Conservation (phyloP, 495 filamentous ascomycete species). For the Tuber melanosporum region DNA sequence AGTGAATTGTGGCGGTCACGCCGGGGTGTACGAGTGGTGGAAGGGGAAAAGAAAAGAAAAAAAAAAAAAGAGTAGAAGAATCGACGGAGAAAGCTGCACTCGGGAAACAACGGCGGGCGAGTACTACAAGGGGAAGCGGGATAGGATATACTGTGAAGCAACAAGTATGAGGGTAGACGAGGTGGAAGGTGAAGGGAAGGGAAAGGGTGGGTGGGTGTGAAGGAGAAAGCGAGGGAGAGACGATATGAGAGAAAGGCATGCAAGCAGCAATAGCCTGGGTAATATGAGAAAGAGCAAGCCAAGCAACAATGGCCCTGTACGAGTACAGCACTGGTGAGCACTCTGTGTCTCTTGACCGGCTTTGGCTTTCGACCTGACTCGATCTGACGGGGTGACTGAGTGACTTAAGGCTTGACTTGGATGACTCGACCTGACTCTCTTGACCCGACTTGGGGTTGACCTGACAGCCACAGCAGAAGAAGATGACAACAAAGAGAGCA, state of each 20-base stretch:
- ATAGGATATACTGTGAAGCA: background rate
- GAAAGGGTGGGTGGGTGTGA: constrained; percentile 24
- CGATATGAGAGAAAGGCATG: constrained; percentile 22
- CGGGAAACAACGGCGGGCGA: constrained; percentile 3
- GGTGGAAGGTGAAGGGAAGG: background rate
- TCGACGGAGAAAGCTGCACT: constrained; percentile 14
- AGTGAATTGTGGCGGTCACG: constrained; percentile 35
- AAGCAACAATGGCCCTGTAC: background rate
- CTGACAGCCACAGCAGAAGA: constrained; percentile 23
- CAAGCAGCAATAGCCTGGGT: constrained; percentile 21
- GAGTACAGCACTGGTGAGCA: background rate
- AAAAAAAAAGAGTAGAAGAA: constrained; percentile 9
- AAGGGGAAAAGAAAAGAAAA: constrained; percentile 7
- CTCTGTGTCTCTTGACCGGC: background rate
- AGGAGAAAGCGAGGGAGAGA: constrained; percentile 21
- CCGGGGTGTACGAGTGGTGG: constrained; percentile 26
- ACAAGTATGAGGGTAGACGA: background rate
- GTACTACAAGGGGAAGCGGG: background rate
- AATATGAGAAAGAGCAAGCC: constrained; percentile 6
- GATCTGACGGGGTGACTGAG: background rate
- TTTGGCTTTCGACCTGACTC: background rate
- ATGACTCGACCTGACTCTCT: background rate
- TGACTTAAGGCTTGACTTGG: background rate
- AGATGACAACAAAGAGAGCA: constrained; percentile 29
- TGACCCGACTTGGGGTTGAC: background rate